Conservation (phyloP, 2,329 filamentous ascomycete species). For the Ophiocordyceps unilateralis region DNA sequence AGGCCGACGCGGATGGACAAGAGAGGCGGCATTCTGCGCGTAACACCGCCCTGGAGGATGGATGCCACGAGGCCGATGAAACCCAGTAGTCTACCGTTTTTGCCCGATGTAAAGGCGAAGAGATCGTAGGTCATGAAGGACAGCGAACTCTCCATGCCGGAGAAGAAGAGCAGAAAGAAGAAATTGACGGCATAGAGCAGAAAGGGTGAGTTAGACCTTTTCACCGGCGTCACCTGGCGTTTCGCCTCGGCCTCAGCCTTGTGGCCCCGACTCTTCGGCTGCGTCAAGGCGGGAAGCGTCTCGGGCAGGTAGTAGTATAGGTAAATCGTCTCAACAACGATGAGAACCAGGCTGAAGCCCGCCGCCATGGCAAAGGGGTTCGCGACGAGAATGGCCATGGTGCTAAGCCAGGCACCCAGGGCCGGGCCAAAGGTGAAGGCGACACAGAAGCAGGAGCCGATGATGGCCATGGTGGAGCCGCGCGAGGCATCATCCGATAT, state of each 20-base stretch:
- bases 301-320: slow-evolving; percentile 75
- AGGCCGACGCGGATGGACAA: slow-evolving; percentile 67
- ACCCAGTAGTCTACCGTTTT: slow-evolving; percentile 74
- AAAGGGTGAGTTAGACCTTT: slow-evolving; percentile 65
- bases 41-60: slow-evolving; percentile 83
- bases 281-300: slow-evolving; percentile 48
- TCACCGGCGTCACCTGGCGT: slow-evolving; percentile 11
- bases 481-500: slow-evolving; percentile 75
- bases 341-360: slow-evolving; percentile 67
- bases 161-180: slow-evolving; percentile 88
- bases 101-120: slow-evolving; percentile 62
- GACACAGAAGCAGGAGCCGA: slow-evolving; percentile 91
- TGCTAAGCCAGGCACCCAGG: slow-evolving; percentile 71
- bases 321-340: slow-evolving; percentile 76
- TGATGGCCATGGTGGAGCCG: slow-evolving; percentile 86
- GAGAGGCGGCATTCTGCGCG: slow-evolving; percentile 67
- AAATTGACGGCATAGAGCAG: slow-evolving; percentile 78
- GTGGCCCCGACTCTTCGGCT: slow-evolving; percentile 7
- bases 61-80: slow-evolving; percentile 85
- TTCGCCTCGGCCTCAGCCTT: slow-evolving; percentile 9
- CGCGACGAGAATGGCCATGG: slow-evolving; percentile 56
- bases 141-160: slow-evolving; percentile 92
- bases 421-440: slow-evolving; percentile 95
- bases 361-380: slow-evolving; percentile 94
- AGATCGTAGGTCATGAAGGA: slow-evolving; percentile 96